These are phyloP conservation scores for Urochloa ruziziensis DNA, from an alignment of 176 grass and related monocot species.

Conservation along the genomic window DNA sequence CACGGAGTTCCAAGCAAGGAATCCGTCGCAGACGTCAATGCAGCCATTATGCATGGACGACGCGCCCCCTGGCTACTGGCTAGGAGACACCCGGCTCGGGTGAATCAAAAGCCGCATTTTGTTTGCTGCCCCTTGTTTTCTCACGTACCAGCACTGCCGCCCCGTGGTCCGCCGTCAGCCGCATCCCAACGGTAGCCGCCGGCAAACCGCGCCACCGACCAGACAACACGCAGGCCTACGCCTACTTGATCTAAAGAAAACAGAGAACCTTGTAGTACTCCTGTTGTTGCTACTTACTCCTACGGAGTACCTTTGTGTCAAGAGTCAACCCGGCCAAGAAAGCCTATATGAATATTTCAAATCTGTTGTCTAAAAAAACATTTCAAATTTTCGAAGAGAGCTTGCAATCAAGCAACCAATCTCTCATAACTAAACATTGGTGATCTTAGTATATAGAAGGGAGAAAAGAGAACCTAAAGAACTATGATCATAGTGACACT, in stretches of 20 bases:
- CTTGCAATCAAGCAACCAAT: no score
- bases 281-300: no score
- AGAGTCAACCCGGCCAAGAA: no score
- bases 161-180: no score
- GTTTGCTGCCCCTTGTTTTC: neutral
- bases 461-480: no score
- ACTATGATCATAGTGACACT: no score
- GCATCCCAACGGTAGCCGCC: neutral
- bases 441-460: no score
- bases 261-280: neutral
- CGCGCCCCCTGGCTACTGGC: neutral
- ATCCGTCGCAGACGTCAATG: constrained; percentile 25
- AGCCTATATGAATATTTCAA: no score
- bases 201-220: neutral
- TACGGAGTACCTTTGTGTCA: no score
- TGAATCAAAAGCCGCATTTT: constrained; percentile 23
- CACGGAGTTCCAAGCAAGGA: constrained; percentile 6
- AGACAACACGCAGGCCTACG: neutral
- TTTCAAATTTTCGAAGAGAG: no score
- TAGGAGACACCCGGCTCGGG: neutral
- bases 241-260: neutral
- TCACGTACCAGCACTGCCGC: neutral
- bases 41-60: neutral
- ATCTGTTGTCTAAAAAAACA: no score
- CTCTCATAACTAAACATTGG: no score